Conservation (phyloP, 2,329 filamentous ascomycete species). For the Beauveria pseudobassiana region DNA sequence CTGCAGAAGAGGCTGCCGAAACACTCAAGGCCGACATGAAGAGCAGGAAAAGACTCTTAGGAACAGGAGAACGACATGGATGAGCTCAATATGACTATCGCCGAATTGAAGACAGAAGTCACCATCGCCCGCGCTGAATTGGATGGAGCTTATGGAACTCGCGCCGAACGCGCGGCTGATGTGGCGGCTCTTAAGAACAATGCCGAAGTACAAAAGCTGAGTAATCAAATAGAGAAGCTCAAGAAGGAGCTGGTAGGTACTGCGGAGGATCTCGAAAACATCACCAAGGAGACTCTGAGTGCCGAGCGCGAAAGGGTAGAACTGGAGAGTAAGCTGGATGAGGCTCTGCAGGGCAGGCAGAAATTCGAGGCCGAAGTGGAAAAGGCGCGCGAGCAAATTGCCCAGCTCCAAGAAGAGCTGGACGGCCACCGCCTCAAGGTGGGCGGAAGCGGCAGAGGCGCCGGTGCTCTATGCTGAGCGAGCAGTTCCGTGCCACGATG, state of each 20-base stretch:
- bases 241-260: constrained; percentile 43
- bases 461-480: constrained; percentile 46
- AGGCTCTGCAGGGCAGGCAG: constrained; percentile 25
- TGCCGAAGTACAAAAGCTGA: constrained; percentile 37
- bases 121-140: constrained; percentile 55
- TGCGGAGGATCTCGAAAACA: constrained; percentile 44
- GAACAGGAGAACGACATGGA: constrained; percentile 45
- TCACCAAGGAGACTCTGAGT: constrained; percentile 44
- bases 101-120: constrained; percentile 54
- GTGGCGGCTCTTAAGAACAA: constrained; percentile 46
- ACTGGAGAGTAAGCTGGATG: constrained; percentile 35
- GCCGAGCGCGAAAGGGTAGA: constrained; percentile 44
- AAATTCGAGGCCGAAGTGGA: constrained; percentile 38
- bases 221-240: constrained; percentile 41
- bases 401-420: constrained; percentile 43
- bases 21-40: constrained; percentile 17
- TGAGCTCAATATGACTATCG: constrained; percentile 41
- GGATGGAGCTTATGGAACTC: constrained; percentile 53
- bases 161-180: constrained; percentile 51
- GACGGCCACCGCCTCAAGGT: constrained; percentile 42
- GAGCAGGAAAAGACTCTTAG: constrained; percentile 37
- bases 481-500: constrained; percentile 50
- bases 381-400: constrained; percentile 27
- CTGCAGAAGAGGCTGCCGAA: constrained; percentile 12
- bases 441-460: constrained; percentile 25